Base-by-base conservation (phyloP, 768 basidiomycete genomes). In the Tulasnella sp. region DNA sequence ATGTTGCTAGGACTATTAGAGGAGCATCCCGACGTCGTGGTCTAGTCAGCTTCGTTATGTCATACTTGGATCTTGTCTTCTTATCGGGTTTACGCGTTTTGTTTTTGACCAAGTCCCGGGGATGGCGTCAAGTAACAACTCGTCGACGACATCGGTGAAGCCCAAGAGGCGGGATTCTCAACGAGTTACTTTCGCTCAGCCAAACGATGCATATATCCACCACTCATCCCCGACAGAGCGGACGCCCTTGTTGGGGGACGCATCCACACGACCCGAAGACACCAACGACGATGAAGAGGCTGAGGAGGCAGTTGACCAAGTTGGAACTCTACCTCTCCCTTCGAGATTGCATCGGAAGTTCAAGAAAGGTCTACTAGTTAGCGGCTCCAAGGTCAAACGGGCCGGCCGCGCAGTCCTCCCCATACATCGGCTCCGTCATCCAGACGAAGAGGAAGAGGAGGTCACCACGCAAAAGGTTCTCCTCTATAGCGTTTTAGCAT, bases 261-360 rank as follows among this genome's bases (percentile, higher is more conserved):
- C 34, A 11, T 27, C 17, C 9, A 43, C 41, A 9, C 9, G 17
- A 43, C 17, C 27, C 41, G 35, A 31, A 11, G 50, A 34, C 15
- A 27, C 39, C 15, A 37, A 19, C 19, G 52, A 41, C 48, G 55
- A 25, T 19, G 55, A 57, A 39, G 19, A 57, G 23, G 55, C 35
- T 17, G 55, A 57, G 25, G 55, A 57, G 29, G 42, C 55, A 17
- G 31, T 32, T 17, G 55, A 57, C 37, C 40, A 43, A 46, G 43
- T 57, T 27, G 46, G 43, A 19, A 48, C 14, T 34, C 25, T 57
- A 32, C 43, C 55, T 6, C 35, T 57, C 3, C 55, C 55, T 21
- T 57, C 55, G 15, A 57, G 55, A 17, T 43, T 57, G 12, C 42
- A 57, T n/a, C 27, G 55, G 48, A 57, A 57, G 55, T 29, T 45